phyloP scores from a whole-genome alignment of 208 protist species.

The Leishmania turanica region DNA sequence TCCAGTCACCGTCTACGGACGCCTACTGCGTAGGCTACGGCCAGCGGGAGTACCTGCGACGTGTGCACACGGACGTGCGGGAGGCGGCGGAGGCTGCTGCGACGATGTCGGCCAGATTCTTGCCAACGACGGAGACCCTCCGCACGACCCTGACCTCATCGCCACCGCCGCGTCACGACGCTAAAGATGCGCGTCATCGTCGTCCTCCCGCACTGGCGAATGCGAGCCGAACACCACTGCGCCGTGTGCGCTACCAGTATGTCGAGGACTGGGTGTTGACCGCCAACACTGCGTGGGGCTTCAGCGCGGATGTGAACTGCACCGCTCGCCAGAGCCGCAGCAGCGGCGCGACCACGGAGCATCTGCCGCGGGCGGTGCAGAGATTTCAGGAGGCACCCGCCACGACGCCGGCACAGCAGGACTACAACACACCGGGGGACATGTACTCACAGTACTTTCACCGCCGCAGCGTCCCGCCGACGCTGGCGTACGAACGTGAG shows the following conservation, averaged over 20 bases:
- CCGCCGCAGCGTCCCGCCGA: background rate
- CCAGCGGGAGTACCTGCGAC: background rate
- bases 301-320: slow-evolving; percentile 1
- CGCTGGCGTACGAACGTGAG: slow-evolving; percentile 1
- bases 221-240: background rate
- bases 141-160: background rate
- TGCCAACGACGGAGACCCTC: too few relatives aligned
- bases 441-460: slow-evolving; percentile 14
- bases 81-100: background rate
- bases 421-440: background rate
- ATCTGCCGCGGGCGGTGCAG: slow-evolving; percentile 1
- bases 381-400: background rate
- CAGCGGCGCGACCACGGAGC: background rate
- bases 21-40: background rate
- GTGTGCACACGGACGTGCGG: background rate
- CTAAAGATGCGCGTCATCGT: too few relatives aligned
- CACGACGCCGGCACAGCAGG: too few relatives aligned
- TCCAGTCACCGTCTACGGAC: background rate
- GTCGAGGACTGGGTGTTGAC: background rate
- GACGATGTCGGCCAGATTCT: background rate
- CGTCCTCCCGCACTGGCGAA: background rate
- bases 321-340: background rate
- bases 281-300: slow-evolving; percentile 16
- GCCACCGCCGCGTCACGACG: background rate
- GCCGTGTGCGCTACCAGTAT: background rate